A percentile compares a stretch with the other conserved stretches of the same genome.
Conservation (phyloP, 2,329 filamentous ascomycete species). For the Emmonsia crescens region DNA sequence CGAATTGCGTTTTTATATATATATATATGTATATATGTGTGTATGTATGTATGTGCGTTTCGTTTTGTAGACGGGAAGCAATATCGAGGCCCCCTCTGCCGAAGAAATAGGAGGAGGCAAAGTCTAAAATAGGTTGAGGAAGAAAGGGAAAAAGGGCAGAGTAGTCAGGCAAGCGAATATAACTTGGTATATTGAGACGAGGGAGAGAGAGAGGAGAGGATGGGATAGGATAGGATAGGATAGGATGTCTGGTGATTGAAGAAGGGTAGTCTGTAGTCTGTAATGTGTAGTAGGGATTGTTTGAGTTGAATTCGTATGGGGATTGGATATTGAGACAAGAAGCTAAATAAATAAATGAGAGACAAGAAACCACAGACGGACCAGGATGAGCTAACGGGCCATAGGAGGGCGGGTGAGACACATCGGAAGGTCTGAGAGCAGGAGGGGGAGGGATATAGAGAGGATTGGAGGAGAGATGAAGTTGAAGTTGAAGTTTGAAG, state of each 20-base stretch:
- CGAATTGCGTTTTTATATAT: not conserved
- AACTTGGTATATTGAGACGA: too few relatives aligned
- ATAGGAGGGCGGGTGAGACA: not conserved
- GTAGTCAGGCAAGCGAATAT: too few relatives aligned
- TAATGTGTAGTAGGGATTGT: too few relatives aligned
- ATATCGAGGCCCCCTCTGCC: too few relatives aligned
- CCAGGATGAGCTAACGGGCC: not conserved
- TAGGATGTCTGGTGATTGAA: not conserved
- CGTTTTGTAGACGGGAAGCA: too few relatives aligned
- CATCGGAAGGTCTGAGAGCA: not conserved
- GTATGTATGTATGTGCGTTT: not conserved
- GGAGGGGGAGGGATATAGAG: not conserved
- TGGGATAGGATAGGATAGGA: too few relatives aligned
- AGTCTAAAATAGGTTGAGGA: not conserved
- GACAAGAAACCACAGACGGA: not conserved
- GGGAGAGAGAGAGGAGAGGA: too few relatives aligned
- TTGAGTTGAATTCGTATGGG: not conserved
- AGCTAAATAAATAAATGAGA: not conserved
- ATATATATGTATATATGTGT: not conserved
- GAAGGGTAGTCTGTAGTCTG: too few relatives aligned
- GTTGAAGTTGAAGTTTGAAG: too few relatives aligned
- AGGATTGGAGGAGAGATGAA: too few relatives aligned
- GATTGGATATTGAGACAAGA: not conserved
- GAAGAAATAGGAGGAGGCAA: too few relatives aligned
- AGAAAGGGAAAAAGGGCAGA: too few relatives aligned